Conservation (phyloP, 768 basidiomycete genomes). For the Terana coerulea region DNA sequence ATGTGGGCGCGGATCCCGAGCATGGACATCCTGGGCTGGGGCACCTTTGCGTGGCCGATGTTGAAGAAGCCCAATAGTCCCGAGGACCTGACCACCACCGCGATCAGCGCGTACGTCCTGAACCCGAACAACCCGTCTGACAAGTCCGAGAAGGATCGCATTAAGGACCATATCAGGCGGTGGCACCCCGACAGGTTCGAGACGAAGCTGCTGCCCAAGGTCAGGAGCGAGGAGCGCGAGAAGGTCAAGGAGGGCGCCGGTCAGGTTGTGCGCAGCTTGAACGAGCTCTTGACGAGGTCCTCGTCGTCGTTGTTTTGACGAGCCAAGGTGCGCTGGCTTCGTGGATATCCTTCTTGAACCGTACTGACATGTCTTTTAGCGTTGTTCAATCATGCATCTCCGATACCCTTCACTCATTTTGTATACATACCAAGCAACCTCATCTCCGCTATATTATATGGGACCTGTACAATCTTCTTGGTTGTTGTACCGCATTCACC, state of each 20-base stretch:
- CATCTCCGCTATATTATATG: conserved; percentile 5
- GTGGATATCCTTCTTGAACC: not conserved
- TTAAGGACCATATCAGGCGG: conserved; percentile 68
- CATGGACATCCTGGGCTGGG: conserved; percentile 49
- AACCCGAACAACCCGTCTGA: conserved; percentile 54
- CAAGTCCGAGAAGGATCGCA: conserved; percentile 59
- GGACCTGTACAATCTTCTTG: not conserved
- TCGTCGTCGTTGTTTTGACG: not conserved
- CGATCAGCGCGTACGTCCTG: conserved; percentile 59
- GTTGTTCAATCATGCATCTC: not conserved
- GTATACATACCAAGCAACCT: conserved; percentile 5
- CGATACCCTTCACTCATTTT: conserved; percentile 4
- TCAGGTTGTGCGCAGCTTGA: conserved; percentile 64
- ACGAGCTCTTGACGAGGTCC: conserved; percentile 52
- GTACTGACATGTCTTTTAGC: not conserved
- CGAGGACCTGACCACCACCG: conserved; percentile 56
- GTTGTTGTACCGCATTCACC: not conserved
- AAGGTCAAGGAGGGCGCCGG: conserved; percentile 72
- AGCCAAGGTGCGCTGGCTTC: not conserved
- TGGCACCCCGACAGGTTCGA: conserved; percentile 89
- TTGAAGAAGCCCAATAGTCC: conserved; percentile 50
- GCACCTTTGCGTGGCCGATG: conserved; percentile 74
- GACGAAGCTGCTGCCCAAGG: conserved; percentile 60
- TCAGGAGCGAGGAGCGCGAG: conserved; percentile 59
- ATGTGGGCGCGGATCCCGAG: conserved; percentile 48